Base-by-base conservation (phyloP, 169 alveolate species). In the Miamiensis avidus region DNA sequence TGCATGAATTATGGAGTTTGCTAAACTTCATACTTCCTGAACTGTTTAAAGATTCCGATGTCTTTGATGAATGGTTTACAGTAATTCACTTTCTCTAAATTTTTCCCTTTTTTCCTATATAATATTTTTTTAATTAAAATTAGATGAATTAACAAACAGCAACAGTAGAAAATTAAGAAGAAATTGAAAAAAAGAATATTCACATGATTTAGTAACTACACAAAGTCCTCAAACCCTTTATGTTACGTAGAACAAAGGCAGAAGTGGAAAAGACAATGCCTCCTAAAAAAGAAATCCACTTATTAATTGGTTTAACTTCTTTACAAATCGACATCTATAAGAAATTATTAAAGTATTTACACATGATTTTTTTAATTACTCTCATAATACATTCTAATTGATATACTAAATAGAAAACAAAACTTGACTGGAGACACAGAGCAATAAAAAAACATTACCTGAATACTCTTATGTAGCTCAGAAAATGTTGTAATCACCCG, bases 401-500 rank as follows among this genome's bases (percentile, higher is more conserved):
- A 49, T 69, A 76, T 88, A 0, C 83, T 88, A 32, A 75, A 82
- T n/a, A 87, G 82, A 72, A 88, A 79, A 72, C 29, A 79, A 79
- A 79, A 29, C 31, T n/a, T 79, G 15, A 93, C 93, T 49, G 69
- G 69, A 74, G 89, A 91, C 85, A 90, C 91, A 76, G 92, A 91
- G 0, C 92, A 94, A 74, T 91, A 93, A 65, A 95, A 85, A 91
- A 95, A n/a, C 93, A 89, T 65, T 97, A 97, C 79, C 94, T 94
- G 84, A 97, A 97, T 82, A 95, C 95, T 75, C 88, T 97, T 32
- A 98, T 99, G 99, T 99, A 99, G 89, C 95, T 99, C 34, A 97
- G 99, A 85, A 99, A 99, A 89, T 98, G 97, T 28, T 98, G 99
- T 90, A 98, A 98, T 89, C 99, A 99, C 89, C 99, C 99, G n/a